phyloP scores from a whole-genome alignment of 2,329 filamentous ascomycete species.

The Dothistroma pini region DNA sequence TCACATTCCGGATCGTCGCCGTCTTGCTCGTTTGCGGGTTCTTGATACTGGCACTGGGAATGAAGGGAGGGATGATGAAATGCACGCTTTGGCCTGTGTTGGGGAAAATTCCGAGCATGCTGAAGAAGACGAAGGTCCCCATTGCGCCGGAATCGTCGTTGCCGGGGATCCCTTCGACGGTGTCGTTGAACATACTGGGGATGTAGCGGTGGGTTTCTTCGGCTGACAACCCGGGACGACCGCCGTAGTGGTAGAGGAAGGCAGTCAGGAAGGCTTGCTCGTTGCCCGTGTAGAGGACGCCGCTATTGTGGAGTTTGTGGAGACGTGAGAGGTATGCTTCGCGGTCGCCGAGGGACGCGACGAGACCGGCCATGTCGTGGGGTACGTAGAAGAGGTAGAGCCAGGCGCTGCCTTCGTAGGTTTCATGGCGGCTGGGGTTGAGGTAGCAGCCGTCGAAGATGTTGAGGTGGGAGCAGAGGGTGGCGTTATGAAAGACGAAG shows the following conservation, averaged over 20 bases:
- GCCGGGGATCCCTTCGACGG: constrained; percentile 58
- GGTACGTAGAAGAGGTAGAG: constrained; percentile 24
- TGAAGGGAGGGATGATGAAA: constrained; percentile 55
- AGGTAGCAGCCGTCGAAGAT: constrained; percentile 32
- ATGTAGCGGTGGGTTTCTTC: constrained; percentile 57
- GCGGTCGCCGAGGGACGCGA: constrained; percentile 17
- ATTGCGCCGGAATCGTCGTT: constrained; percentile 71
- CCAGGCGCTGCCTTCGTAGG: constrained; percentile 23
- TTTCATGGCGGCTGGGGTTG: constrained; percentile 31
- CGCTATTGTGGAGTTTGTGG: constrained; percentile 60
- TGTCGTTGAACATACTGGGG: constrained; percentile 56
- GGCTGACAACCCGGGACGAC: constrained; percentile 60
- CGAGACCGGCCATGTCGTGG: constrained; percentile 21
- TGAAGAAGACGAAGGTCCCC: constrained; percentile 68
- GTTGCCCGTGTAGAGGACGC: constrained; percentile 24
- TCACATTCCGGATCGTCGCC: constrained; percentile 46
- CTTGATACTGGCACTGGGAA: constrained; percentile 55
- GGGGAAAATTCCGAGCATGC: constrained; percentile 65
- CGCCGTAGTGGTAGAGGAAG: constrained; percentile 66
- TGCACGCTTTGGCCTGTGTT: constrained; percentile 61
- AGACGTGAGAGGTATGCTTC: constrained; percentile 33
- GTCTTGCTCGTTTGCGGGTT: constrained; percentile 53
- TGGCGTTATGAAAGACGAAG: constrained; percentile 23
- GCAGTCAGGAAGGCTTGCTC: constrained; percentile 32
- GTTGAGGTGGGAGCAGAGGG: constrained; percentile 19